Evolutionary conservation across 441 rosid genomes (phyloP), one percentile per base, ranked within the genome.

Genomic region (Erodium chrysanthum): DNA sequence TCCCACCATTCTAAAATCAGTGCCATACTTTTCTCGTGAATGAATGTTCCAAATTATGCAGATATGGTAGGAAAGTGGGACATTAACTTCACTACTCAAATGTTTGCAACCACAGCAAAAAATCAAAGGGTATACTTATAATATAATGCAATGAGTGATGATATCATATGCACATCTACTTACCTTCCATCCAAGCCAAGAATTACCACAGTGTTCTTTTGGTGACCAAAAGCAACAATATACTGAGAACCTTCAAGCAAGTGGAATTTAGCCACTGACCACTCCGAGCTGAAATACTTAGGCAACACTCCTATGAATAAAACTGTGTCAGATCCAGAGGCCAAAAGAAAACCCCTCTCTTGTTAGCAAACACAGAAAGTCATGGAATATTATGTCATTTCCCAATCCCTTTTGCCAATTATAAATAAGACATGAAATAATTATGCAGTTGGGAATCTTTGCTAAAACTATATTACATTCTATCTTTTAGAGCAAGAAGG

Each of bases 221-320:
- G 86, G 40, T 87, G 78, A 35, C 95, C 96, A 86, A 93, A 90
- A 70, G 97, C 95, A 25, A 87, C 92, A 79, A 81, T 82, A 68
- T 82, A 90, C 64, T 86, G 90, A 65, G 89, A 75, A 67, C 73
- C 83, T 79, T 87, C 98, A 23, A 88, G 91, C 66, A 90, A 68
- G 75, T 82, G 97, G 78, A 90, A 87, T 89, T 80, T 92, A 63
- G 98, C 94, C 75, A 90, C 86, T 68, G 97, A 93, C 97, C 98
- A 88, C 58, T 93, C 98, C 8, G 98, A 90, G 82, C 98, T 93
- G 76, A 90, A 93, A 78, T 93, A 93, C 72, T 80, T 88, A 10
- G 96, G 98, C 68, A 93, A 72, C 66, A 93, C 82, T 71, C 94
- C 97, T 93, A 91, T 25, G 78, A 40, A 23, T 22, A 69, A 65